These are phyloP conservation scores for Mariannaea elegans DNA, from an alignment of 2,329 filamentous ascomycete species.

Conservation along the genomic window DNA sequence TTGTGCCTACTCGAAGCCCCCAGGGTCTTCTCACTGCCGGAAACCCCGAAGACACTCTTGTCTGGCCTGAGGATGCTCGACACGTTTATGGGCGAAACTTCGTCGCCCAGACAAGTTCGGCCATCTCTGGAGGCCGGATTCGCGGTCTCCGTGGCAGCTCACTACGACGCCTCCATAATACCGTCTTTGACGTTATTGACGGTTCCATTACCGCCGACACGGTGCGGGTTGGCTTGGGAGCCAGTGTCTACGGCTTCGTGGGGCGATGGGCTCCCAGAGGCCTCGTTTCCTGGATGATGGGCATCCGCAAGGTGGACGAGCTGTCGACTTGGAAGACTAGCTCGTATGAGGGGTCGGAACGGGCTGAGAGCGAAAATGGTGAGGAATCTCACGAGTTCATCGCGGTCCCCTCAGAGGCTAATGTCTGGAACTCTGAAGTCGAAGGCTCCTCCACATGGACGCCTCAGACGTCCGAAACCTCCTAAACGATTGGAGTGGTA, in stretches of 20 bases:
- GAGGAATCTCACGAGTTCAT: constrained; percentile 58
- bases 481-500: constrained; percentile 23
- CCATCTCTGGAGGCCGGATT: constrained; percentile 64
- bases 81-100: constrained; percentile 71
- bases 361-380: constrained; percentile 43
- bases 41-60: constrained; percentile 58
- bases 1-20: constrained; percentile 57
- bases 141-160: constrained; percentile 74
- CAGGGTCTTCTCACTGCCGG: constrained; percentile 54
- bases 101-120: constrained; percentile 62
- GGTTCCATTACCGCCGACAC: constrained; percentile 67
- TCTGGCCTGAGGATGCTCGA: constrained; percentile 70
- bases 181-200: constrained; percentile 89
- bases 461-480: constrained; percentile 36
- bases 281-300: constrained; percentile 94
- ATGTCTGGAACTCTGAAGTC: constrained; percentile 52
- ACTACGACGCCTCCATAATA: constrained; percentile 81
- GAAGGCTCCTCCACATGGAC: constrained; percentile 59
- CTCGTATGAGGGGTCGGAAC: constrained; percentile 50
- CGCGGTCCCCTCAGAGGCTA: constrained; percentile 54
- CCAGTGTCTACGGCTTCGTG: constrained; percentile 84
- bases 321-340: constrained; percentile 62
- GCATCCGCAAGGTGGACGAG: constrained; percentile 71
- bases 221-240: constrained; percentile 85
- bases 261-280: constrained; percentile 80